Conservation (phyloP, 805 yeast species). For the Saturnispora bothae region DNA sequence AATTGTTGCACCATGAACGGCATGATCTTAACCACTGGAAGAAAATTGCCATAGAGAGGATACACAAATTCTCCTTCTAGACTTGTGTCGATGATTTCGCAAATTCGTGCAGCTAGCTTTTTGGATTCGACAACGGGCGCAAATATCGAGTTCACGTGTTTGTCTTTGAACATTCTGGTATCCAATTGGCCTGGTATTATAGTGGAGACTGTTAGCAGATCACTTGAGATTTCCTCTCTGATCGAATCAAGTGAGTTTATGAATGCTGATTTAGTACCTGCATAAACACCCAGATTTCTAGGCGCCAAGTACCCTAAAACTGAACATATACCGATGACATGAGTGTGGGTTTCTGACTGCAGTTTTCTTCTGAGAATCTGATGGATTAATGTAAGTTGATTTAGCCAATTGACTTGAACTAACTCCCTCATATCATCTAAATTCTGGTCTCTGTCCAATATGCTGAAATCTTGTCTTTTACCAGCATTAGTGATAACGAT, state of each 20-base stretch:
- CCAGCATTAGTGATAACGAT: conserved; percentile 42
- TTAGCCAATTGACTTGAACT: conserved; percentile 33
- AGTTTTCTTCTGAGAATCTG: conserved; percentile 17
- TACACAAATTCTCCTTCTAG: conserved; percentile 32
- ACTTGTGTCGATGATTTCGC: conserved; percentile 28
- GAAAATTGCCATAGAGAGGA: conserved; percentile 38
- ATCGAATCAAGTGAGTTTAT: conserved; percentile 36
- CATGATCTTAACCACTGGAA: conserved; percentile 32
- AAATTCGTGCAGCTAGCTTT: conserved; percentile 29
- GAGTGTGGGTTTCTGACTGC: conserved; percentile 15
- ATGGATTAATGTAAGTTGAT: conserved; percentile 34
- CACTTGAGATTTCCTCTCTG: conserved; percentile 28
- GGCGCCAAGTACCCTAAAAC: conserved; percentile 42
- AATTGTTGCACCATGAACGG: conserved; percentile 32
- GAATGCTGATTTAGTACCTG: conserved; percentile 39
- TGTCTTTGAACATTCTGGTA: conserved; percentile 39
- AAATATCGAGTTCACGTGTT: conserved; percentile 32
- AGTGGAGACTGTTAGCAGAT: conserved; percentile 26
- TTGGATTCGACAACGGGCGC: conserved; percentile 37
- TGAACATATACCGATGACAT: conserved; percentile 36
- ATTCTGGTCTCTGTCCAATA: conserved; percentile 20
- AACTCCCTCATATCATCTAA: conserved; percentile 20
- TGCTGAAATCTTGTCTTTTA: conserved; percentile 27
- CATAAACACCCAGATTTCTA: conserved; percentile 34
- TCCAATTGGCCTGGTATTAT: conserved; percentile 43